Percentiles rank a stretch among this genome's conserved stretches.
These are phyloP conservation scores for Lepiota subincarnata DNA, from an alignment of 768 basidiomycete species.

Conservation along the genomic window DNA sequence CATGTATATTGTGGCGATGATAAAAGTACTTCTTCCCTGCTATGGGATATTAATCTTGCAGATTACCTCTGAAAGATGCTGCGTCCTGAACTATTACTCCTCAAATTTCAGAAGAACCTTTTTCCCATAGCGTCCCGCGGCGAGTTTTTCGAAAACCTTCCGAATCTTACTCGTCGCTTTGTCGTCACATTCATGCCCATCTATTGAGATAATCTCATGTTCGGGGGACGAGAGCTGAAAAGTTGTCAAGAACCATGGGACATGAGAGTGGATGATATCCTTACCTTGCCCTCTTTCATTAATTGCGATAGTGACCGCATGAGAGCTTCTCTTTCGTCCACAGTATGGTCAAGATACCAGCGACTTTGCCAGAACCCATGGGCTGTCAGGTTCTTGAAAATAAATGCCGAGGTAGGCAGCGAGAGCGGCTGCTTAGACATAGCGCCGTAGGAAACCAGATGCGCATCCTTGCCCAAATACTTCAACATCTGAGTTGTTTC, in stretches of 20 bases:
- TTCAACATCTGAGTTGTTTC: constrained; percentile 67
- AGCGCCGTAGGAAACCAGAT: constrained; percentile 84
- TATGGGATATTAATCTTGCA: constrained; percentile 1
- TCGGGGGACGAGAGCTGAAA: constrained; percentile 61
- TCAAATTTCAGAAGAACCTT: constrained; percentile 40
- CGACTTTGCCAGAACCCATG: constrained; percentile 78
- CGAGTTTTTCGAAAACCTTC: constrained; percentile 39
- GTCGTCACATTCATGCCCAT: constrained; percentile 30
- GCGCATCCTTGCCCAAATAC: constrained; percentile 61
- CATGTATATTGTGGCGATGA: constrained; percentile 10
- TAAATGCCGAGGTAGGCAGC: constrained; percentile 73
- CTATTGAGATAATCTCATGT: constrained; percentile 63
- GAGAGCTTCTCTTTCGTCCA: constrained; percentile 45
- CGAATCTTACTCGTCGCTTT: constrained; percentile 42
- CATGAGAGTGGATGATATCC: constrained; percentile 8
- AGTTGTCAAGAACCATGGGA: constrained; percentile 7
- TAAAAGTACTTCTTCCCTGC: constrained; percentile 9
- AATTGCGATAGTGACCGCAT: constrained; percentile 49
- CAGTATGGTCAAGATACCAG: constrained; percentile 56
- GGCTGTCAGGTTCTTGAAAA: constrained; percentile 77
- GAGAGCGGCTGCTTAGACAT: constrained; percentile 84
- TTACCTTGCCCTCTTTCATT: constrained; percentile 51
- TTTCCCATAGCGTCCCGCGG: constrained; percentile 34
- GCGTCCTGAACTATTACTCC: background rate
- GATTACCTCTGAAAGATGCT: too few species aligned